These are phyloP conservation scores for Botrytis cinerea DNA, from an alignment of 2,329 filamentous ascomycete species.

Conservation along the genomic window DNA sequence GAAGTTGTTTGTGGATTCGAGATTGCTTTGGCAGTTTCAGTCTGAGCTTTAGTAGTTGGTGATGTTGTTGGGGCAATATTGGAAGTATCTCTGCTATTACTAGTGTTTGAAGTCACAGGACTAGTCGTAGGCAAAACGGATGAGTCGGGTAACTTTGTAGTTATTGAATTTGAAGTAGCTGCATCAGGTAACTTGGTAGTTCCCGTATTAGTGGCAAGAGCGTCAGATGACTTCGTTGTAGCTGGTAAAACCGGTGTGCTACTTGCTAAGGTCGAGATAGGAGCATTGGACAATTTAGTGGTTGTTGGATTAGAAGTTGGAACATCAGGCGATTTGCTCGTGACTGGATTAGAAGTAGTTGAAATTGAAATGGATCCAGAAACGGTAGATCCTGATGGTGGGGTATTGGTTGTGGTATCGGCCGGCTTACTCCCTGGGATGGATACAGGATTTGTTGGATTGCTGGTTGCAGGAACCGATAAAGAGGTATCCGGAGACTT, in stretches of 20 bases:
- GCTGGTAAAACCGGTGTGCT: background rate
- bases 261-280: background rate
- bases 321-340: background rate
- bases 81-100: background rate
- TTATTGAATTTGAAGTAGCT: background rate
- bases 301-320: background rate
- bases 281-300: background rate
- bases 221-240: background rate
- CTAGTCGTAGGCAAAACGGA: no score
- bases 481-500: background rate
- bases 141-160: background rate
- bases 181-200: background rate
- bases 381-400: background rate
- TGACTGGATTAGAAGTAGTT: background rate
- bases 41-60: background rate
- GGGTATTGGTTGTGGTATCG: background rate
- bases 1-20: conserved; percentile 14
- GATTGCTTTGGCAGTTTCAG: background rate
- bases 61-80: background rate
- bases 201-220: background rate
- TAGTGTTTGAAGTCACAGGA: background rate
- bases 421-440: background rate
- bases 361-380: background rate
- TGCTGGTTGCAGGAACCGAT: background rate
- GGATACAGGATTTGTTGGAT: background rate